phyloP scores from a whole-genome alignment of 2,329 filamentous ascomycete genomes.

The Trichophyton rubrum region DNA sequence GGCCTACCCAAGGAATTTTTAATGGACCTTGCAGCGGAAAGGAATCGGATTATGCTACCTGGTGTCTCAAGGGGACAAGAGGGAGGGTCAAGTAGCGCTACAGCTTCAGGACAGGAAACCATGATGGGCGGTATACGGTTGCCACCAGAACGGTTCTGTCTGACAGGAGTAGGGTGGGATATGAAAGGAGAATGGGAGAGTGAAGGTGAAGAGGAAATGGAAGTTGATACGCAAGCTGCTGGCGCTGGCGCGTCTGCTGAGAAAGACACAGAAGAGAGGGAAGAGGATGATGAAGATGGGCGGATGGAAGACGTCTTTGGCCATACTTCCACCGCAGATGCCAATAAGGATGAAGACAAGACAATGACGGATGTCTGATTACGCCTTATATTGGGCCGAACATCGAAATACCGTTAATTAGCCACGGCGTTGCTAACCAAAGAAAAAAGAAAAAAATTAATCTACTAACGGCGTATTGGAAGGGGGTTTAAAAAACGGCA shows the following conservation, averaged over 20 bases:
- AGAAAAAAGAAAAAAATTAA: background rate
- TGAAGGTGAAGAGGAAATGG: slow-evolving; percentile 14
- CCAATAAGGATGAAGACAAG: slow-evolving; percentile 29
- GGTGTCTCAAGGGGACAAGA: slow-evolving; percentile 38
- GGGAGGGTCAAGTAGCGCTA: slow-evolving; percentile 23
- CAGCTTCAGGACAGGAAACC: slow-evolving; percentile 20
- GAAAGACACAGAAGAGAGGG: slow-evolving; percentile 22
- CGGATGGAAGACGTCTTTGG: slow-evolving; percentile 39
- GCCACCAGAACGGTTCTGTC: slow-evolving; percentile 50
- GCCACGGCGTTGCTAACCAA: background rate
- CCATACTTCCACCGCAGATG: slow-evolving; percentile 27
- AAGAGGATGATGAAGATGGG: slow-evolving; percentile 33
- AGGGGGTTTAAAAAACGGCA: background rate
- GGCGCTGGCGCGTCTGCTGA: slow-evolving; percentile 13
- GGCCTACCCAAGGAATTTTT: slow-evolving; percentile 51
- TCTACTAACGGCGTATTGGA: background rate
- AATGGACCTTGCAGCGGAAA: slow-evolving; percentile 44
- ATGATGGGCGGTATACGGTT: slow-evolving; percentile 43
- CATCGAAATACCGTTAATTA: background rate
- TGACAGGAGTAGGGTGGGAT: slow-evolving; percentile 45
- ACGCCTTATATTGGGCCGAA: background rate
- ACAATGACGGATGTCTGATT: slow-evolving; percentile 32
- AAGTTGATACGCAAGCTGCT: slow-evolving; percentile 9
- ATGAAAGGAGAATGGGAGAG: slow-evolving; percentile 39
- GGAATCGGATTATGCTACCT: slow-evolving; percentile 43